phyloP scores from a whole-genome alignment of 306 rosid species.

The Cercis canadensis region DNA sequence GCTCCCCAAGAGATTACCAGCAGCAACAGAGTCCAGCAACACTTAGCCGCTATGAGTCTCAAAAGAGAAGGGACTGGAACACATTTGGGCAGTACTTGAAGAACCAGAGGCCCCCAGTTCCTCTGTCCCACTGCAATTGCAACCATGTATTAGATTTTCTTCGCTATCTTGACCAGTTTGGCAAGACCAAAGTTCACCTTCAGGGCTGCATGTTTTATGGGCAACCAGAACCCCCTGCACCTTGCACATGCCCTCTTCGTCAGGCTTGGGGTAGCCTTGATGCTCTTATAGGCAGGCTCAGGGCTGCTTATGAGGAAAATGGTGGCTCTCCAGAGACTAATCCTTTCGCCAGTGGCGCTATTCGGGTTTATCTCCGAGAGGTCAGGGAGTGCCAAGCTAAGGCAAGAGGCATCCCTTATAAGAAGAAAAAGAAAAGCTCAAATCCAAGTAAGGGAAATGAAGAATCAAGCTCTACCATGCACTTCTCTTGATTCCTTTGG shows the following conservation, averaged over 20 bases:
- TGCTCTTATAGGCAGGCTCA: constrained; percentile 89
- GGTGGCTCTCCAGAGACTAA: constrained; percentile 82
- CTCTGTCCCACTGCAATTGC: constrained; percentile 78
- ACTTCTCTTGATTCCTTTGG: constrained; percentile 53
- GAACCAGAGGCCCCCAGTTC: constrained; percentile 86
- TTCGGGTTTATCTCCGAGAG: constrained; percentile 85
- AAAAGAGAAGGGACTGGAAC: constrained; percentile 97
- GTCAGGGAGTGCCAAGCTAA: constrained; percentile 90
- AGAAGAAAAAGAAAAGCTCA: constrained; percentile 86
- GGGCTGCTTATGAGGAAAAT: constrained; percentile 97
- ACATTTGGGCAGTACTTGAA: constrained; percentile 91
- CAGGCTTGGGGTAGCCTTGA: constrained; percentile 99
- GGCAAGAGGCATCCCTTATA: constrained; percentile 96
- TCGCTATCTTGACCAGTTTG: constrained; percentile 88
- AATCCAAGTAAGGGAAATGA: constrained; percentile 52
- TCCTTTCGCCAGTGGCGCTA: constrained; percentile 85
- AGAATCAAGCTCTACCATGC: constrained; percentile 50
- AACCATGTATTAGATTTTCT: constrained; percentile 90
- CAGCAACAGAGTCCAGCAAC: constrained; percentile 44
- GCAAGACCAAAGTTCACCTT: constrained; percentile 92
- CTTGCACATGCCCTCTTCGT: constrained; percentile 86
- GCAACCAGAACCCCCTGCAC: constrained; percentile 94
- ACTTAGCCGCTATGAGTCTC: constrained; percentile 92
- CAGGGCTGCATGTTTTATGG: constrained; percentile 94
- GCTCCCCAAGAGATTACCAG: constrained; percentile 36